Evolutionary conservation across 306 rosid genomes (phyloP).

Genomic region (Cercis canadensis): DNA sequence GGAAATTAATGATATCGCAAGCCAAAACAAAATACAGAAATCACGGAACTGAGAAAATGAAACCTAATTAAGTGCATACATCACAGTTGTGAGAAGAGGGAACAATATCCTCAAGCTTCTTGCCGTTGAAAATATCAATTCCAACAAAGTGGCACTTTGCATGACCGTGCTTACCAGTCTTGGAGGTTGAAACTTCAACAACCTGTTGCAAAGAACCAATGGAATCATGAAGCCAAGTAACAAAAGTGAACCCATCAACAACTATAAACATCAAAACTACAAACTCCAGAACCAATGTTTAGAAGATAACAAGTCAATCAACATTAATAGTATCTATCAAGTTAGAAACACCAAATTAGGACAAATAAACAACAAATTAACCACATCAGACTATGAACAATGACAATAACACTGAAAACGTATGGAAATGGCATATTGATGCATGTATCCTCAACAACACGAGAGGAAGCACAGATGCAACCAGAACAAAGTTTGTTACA

Average conservation of each 20-base stretch:
- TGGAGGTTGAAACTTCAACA: conserved; percentile 51
- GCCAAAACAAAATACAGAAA: no score
- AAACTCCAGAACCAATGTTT: not conserved
- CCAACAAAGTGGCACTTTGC: conserved; percentile 81
- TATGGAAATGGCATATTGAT: no score
- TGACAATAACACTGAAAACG: no score
- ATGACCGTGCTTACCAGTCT: conserved; percentile 64
- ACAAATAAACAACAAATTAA: no score
- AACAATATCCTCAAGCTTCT: conserved; percentile 76
- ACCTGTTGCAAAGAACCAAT: conserved; percentile 26
- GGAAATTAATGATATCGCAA: not conserved
- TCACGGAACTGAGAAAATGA: not conserved
- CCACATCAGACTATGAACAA: no score
- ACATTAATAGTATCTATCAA: not conserved
- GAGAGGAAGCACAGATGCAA: no score
- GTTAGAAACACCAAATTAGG: no score
- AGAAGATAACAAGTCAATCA: not conserved
- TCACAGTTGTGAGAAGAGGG: conserved; percentile 86
- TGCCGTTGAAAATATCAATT: conserved; percentile 70
- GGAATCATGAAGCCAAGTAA: not conserved
- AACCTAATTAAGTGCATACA: conserved; percentile 38
- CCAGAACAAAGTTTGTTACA: no score
- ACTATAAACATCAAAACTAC: not conserved
- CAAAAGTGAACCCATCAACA: not conserved
- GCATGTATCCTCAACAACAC: no score